Conservation (phyloP, 345 rosid genomes). For the Limnanthes douglasii region DNA sequence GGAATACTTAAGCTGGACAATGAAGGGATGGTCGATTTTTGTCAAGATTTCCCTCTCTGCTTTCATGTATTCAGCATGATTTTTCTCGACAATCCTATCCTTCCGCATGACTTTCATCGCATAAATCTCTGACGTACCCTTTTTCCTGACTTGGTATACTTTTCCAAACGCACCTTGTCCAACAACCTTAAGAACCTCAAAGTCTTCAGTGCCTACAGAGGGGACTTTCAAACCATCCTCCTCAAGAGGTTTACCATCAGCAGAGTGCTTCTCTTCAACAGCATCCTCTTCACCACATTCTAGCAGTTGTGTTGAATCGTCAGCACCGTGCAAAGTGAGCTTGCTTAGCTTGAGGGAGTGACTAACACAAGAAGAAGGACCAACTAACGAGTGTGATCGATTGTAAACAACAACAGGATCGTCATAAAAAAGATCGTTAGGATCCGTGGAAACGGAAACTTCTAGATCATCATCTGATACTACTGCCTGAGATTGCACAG, state of each 20-base stretch:
- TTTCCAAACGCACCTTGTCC: slow-evolving; percentile 97
- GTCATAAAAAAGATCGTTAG: slow-evolving; percentile 17
- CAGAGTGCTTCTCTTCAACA: slow-evolving; percentile 17
- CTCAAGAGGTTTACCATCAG: slow-evolving; percentile 13
- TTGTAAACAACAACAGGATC: slow-evolving; percentile 57
- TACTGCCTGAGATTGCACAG: slow-evolving; percentile 13
- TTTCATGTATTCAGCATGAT: slow-evolving; percentile 91
- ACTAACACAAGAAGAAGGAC: slow-evolving; percentile 54
- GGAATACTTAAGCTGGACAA: slow-evolving; percentile 78
- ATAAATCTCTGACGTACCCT: slow-evolving; percentile 62
- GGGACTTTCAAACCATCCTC: slow-evolving; percentile 11
- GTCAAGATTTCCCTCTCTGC: slow-evolving; percentile 88
- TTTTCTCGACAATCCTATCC: slow-evolving; percentile 85
- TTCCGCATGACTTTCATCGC: slow-evolving; percentile 99
- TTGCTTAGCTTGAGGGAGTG: slow-evolving; percentile 51
- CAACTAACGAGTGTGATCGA: slow-evolving; percentile 85
- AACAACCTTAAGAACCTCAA: slow-evolving; percentile 77
- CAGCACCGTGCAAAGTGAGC: slow-evolving; percentile 32
- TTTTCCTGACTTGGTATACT: slow-evolving; percentile 85
- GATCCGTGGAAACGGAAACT: slow-evolving; percentile 1
- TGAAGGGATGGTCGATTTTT: slow-evolving; percentile 77
- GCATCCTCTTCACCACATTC: slow-evolving; percentile 20
- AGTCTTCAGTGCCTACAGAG: slow-evolving; percentile 60
- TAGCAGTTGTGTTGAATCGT: slow-evolving; percentile 31
- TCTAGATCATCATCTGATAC: background rate